Evolutionary conservation across 257 asterid genomes (phyloP).

Genomic region (Solanum clarkiae): DNA sequence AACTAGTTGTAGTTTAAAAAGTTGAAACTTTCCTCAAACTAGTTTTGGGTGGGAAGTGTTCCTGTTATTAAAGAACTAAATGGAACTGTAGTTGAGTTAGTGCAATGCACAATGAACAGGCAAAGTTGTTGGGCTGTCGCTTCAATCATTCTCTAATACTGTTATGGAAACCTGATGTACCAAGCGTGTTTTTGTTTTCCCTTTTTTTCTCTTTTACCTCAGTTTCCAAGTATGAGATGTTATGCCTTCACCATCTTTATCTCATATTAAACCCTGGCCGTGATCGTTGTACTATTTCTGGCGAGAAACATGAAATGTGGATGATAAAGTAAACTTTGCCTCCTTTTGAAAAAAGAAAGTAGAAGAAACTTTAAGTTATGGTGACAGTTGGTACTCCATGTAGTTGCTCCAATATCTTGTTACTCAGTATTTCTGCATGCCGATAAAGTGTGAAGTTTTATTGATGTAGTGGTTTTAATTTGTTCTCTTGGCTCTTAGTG

Average conservation of each 20-base stretch:
- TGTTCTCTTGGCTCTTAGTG: not conserved
- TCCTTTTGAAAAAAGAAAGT: not conserved
- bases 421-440: not conserved
- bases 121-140: not conserved
- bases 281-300: not conserved
- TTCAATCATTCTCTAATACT: not conserved
- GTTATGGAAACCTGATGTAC: not conserved
- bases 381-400: not conserved
- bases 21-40: not conserved
- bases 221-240: not conserved
- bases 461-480: not conserved
- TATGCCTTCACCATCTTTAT: not conserved
- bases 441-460: not conserved
- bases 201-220: not conserved
- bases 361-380: not conserved
- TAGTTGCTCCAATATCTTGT: not conserved
- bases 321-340: not conserved
- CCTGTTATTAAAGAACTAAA: not conserved
- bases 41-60: not conserved
- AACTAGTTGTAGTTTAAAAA: not conserved
- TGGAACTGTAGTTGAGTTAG: not conserved
- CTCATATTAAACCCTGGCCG: not conserved
- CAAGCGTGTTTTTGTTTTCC: not conserved
- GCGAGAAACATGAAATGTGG: not conserved
- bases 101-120: not conserved